Conservation (phyloP, 164 flowering plant species). For the Kingdonia uniflora region DNA sequence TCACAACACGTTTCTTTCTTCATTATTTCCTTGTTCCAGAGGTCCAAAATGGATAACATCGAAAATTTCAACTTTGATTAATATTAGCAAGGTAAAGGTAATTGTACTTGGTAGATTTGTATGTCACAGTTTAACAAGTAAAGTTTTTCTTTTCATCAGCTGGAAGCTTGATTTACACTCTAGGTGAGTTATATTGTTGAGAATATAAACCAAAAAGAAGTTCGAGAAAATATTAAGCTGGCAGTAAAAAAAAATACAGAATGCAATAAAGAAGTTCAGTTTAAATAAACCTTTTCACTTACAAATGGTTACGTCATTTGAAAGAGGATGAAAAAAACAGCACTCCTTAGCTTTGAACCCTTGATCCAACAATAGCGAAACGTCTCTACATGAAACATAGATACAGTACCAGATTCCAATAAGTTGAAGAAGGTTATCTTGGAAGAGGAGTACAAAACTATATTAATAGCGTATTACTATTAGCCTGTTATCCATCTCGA, state of each 20-base stretch:
- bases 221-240: slow-evolving; percentile 1
- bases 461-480: not conserved
- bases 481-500: not conserved
- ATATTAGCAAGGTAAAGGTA: too few species aligned
- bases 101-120: too few species aligned
- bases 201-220: slow-evolving; percentile 1
- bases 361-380: slow-evolving; percentile 73
- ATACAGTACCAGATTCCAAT: slow-evolving; percentile 1
- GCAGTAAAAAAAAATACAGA: too few species aligned
- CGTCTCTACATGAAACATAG: slow-evolving; percentile 37
- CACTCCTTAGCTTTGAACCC: slow-evolving; percentile 53
- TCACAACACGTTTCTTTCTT: too few species aligned
- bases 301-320: slow-evolving; percentile 79
- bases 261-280: not conserved
- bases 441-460: not conserved
- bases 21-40: too few species aligned
- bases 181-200: too few species aligned
- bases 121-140: too few species aligned
- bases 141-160: too few species aligned
- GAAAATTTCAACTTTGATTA: too few species aligned
- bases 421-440: not conserved
- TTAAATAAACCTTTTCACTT: slow-evolving; percentile 20
- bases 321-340: slow-evolving; percentile 86
- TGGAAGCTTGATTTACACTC: too few species aligned
- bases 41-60: too few species aligned